phyloP scores from a whole-genome alignment of 352 stramenopile genomes.

The Pythium dissimile region DNA sequence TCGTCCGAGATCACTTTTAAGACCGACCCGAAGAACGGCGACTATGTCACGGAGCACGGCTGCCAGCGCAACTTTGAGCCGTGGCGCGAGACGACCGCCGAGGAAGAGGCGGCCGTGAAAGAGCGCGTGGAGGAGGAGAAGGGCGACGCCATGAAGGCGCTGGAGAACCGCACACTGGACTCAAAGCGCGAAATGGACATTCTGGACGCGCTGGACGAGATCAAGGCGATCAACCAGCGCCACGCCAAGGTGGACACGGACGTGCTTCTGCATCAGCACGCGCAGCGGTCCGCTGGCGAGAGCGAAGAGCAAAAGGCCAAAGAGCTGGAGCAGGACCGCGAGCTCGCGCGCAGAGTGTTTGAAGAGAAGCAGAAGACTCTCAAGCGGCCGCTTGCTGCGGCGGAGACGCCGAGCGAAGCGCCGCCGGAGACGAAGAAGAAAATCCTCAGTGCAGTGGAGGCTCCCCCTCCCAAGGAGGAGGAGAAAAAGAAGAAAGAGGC shows the following conservation, averaged over 20 bases:
- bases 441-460: no score
- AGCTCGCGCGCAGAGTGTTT: slow-evolving; percentile 56
- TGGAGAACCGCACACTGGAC: slow-evolving; percentile 98
- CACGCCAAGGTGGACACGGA: slow-evolving; percentile 91
- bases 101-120: slow-evolving; percentile 64
- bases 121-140: slow-evolving; percentile 92
- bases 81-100: slow-evolving; percentile 89
- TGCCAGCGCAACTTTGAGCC: slow-evolving; percentile 97
- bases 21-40: slow-evolving; percentile 97
- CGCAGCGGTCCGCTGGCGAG: slow-evolving; percentile 9
- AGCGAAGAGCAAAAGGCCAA: slow-evolving; percentile 43
- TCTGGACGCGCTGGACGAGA: slow-evolving; percentile 97
- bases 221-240: slow-evolving; percentile 96
- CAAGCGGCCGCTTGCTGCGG: slow-evolving; percentile 25
- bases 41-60: slow-evolving; percentile 97
- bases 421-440: slow-evolving; percentile 17
- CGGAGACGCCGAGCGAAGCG: neutral
- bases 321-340: slow-evolving; percentile 45
- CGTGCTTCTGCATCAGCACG: slow-evolving; percentile 60
- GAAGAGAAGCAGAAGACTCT: slow-evolving; percentile 31
- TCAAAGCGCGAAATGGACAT: slow-evolving; percentile 99
- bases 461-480: slow-evolving; percentile 17
- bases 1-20: slow-evolving; percentile 96
- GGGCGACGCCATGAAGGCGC: slow-evolving; percentile 95
- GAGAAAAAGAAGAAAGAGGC: slow-evolving; percentile 7